A percentile compares a stretch with the other conserved stretches of the same genome.
Evolutionary conservation across 495 filamentous ascomycete genomes (phyloP).

Genomic region (Penicillium desertorum): DNA sequence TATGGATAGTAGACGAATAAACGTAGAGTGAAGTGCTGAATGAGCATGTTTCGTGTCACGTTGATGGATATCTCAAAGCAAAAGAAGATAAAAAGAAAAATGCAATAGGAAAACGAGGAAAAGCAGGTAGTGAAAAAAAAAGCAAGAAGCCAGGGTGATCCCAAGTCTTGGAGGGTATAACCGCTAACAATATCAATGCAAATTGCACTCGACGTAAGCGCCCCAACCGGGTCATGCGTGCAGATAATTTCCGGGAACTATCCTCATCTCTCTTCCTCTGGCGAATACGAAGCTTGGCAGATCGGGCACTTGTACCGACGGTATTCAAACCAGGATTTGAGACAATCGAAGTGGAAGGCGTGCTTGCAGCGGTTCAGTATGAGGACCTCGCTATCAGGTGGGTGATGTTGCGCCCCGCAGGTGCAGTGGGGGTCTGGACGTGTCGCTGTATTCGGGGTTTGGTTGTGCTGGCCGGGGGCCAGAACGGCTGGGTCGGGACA

Average conservation of each 20-base stretch:
- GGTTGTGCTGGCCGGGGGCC: constrained; percentile 8
- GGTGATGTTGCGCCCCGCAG: constrained; percentile 2
- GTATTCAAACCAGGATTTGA: constrained; percentile 39
- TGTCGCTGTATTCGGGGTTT: not conserved
- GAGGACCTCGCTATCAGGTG: constrained; percentile 18
- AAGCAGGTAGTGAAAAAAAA: not conserved
- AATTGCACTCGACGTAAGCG: not conserved
- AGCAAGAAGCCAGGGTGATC: not conserved
- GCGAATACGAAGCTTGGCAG: constrained; percentile 34
- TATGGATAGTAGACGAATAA: not conserved
- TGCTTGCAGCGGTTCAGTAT: constrained; percentile 38
- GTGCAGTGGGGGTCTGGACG: not conserved
- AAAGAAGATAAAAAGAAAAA: not conserved
- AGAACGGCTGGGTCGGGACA: constrained; percentile 22
- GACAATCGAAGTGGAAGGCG: constrained; percentile 35
- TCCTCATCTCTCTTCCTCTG: constrained; percentile 13
- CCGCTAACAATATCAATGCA: not conserved
- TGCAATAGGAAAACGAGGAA: not conserved
- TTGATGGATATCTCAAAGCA: constrained; percentile 10
- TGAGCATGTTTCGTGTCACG: not conserved
- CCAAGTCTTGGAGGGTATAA: not conserved
- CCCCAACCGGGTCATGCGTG: not conserved
- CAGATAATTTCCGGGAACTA: not conserved
- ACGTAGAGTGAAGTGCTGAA: not conserved
- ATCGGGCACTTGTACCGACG: constrained; percentile 36